Conservation (phyloP, 805 yeast genomes). For the Ogataea paraovalis region DNA sequence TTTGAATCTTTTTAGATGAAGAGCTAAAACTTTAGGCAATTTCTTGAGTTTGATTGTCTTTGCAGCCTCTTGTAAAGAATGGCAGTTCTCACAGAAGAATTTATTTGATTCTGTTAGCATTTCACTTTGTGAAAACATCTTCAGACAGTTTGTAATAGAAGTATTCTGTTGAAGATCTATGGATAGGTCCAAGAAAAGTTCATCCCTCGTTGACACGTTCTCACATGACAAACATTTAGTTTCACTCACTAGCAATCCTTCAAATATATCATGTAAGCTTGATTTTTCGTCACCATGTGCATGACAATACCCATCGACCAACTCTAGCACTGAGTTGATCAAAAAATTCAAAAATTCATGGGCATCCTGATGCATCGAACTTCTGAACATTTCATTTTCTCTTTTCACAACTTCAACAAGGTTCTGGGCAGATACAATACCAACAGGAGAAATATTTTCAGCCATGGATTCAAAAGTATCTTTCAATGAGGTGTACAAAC, state of each 20-base stretch:
- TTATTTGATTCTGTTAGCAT: conserved; percentile 83
- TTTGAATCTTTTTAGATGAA: conserved; percentile 89
- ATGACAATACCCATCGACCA: conserved; percentile 34
- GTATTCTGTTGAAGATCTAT: conserved; percentile 76
- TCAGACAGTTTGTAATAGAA: conserved; percentile 71
- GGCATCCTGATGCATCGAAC: conserved; percentile 97
- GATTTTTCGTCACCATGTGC: conserved; percentile 3
- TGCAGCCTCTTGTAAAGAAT: conserved; percentile 89
- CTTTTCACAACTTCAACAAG: conserved; percentile 72
- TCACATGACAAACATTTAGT: conserved; percentile 91
- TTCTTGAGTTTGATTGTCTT: conserved; percentile 77
- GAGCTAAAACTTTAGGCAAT: conserved; percentile 72
- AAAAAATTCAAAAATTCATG: conserved; percentile 91
- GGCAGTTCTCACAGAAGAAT: conserved; percentile 88
- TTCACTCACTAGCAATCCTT: conserved; percentile 81
- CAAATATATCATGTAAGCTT: conserved; percentile 63
- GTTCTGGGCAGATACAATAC: conserved; percentile 79
- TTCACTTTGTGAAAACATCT: conserved; percentile 82
- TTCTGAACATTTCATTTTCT: conserved; percentile 80
- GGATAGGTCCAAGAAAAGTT: conserved; percentile 80
- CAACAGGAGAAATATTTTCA: conserved; percentile 64
- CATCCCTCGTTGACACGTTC: conserved; percentile 73
- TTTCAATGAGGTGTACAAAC: conserved; percentile 63
- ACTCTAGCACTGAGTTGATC: conserved; percentile 62
- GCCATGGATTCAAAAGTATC: conserved; percentile 83